These are phyloP conservation scores for Ascochyta koolunga DNA, from an alignment of 2,329 filamentous ascomycete genomes.

Conservation along the genomic window DNA sequence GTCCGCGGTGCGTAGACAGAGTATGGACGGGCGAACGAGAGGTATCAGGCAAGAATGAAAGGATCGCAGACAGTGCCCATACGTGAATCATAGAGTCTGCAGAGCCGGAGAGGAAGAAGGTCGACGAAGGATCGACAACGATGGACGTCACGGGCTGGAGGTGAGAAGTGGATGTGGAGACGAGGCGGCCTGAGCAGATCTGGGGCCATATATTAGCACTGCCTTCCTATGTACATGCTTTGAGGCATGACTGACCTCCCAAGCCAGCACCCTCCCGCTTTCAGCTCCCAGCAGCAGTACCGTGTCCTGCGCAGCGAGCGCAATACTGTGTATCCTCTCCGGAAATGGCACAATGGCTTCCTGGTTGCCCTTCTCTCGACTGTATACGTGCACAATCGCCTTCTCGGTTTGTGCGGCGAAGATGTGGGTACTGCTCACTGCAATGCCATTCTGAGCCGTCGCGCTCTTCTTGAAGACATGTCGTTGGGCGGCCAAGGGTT, in stretches of 20 bases:
- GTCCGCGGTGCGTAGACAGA: conserved; percentile 77
- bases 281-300: conserved; percentile 81
- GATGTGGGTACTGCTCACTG: conserved; percentile 79
- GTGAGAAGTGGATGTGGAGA: conserved; percentile 78
- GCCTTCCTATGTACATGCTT: conserved; percentile 15
- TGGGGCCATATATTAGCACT: conserved; percentile 42
- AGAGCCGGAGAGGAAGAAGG: conserved; percentile 77
- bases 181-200: conserved; percentile 76
- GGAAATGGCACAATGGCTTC: conserved; percentile 88
- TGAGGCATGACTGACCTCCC: conserved; percentile 72
- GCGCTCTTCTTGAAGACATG: conserved; percentile 91
- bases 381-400: conserved; percentile 92
- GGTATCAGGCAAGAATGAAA: conserved; percentile 63
- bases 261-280: conserved; percentile 84
- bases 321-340: conserved; percentile 81
- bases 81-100: conserved; percentile 90
- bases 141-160: conserved; percentile 81
- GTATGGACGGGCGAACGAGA: conserved; percentile 74
- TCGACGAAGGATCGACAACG: conserved; percentile 70
- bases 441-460: conserved; percentile 77
- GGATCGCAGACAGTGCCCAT: conserved; percentile 80
- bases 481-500: conserved; percentile 76
- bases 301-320: conserved; percentile 68
- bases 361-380: conserved; percentile 79
- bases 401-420: conserved; percentile 93